Conservation (phyloP, 179 eudicot genomes). For the Carnegiea gigantea region DNA sequence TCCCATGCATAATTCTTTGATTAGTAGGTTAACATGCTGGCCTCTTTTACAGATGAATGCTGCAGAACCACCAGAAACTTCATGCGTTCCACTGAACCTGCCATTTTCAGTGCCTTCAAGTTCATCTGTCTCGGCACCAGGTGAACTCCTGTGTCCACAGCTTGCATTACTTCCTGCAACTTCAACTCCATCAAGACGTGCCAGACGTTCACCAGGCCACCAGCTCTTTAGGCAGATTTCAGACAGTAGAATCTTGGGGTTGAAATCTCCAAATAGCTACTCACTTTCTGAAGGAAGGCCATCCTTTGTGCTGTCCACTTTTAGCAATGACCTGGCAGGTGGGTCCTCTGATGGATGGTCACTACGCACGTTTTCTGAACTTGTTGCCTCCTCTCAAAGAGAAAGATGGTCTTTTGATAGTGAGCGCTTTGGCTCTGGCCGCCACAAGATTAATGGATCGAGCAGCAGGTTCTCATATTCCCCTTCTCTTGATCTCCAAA, state of each 20-base stretch:
- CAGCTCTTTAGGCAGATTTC: constrained; percentile 56
- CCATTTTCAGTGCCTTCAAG: constrained; percentile 40
- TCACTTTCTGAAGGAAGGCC: constrained; percentile 50
- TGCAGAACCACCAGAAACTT: constrained; percentile 30
- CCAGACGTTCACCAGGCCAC: constrained; percentile 52
- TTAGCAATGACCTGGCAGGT: constrained; percentile 43
- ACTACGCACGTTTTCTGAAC: constrained; percentile 38
- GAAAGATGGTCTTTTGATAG: constrained; percentile 49
- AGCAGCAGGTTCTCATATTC: constrained; percentile 54
- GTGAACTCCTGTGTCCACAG: constrained; percentile 28
- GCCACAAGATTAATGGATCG: constrained; percentile 47
- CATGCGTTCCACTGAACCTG: constrained; percentile 25
- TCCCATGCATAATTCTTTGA: background rate
- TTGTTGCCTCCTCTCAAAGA: constrained; percentile 41
- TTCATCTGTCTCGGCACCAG: constrained; percentile 38
- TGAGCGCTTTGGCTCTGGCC: constrained; percentile 40
- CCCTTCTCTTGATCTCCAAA: constrained; percentile 53
- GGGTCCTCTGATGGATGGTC: constrained; percentile 70
- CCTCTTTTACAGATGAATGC: constrained; percentile 28
- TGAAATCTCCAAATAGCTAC: constrained; percentile 50
- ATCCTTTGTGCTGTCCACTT: constrained; percentile 48
- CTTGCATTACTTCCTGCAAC: constrained; percentile 36
- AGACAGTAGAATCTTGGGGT: constrained; percentile 46
- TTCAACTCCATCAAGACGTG: constrained; percentile 47
- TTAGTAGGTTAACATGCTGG: constrained; percentile 8